Evolutionary conservation across 345 rosid genomes (phyloP).

Genomic region (Eutrema heterophyllum): DNA sequence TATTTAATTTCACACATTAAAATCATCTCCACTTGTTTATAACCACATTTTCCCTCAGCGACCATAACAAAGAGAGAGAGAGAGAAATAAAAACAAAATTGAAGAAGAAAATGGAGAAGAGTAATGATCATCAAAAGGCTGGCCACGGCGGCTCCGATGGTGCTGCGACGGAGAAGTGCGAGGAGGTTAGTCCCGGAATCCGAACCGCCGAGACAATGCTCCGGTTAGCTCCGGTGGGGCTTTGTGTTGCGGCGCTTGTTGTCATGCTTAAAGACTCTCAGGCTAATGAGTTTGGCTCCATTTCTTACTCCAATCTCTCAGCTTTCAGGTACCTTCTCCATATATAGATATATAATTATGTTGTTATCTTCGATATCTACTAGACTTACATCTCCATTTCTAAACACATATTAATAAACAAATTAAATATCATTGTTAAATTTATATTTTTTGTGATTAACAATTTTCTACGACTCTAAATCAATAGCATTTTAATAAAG

Average conservation of each 20-base stretch:
- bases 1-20: conserved; percentile 18
- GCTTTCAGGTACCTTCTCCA: conserved; percentile 21
- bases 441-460: too few species aligned
- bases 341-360: neutral
- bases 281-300: conserved; percentile 28
- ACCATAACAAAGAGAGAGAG: neutral
- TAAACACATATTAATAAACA: too few species aligned
- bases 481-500: too few species aligned
- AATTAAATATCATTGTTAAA: too few species aligned
- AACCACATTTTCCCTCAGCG: conserved; percentile 14
- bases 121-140: conserved; percentile 18
- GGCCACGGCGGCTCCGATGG: conserved; percentile 4
- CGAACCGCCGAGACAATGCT: conserved; percentile 33
- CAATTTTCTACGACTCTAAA: too few species aligned
- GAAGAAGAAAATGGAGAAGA: conserved; percentile 26
- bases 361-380: neutral
- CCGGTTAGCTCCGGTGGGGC: conserved; percentile 36
- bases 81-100: neutral
- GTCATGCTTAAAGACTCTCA: conserved; percentile 30
- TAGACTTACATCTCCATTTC: neutral
- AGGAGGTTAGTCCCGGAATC: conserved; percentile 19
- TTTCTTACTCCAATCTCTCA: conserved; percentile 27
- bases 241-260: conserved; percentile 36
- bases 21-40: conserved; percentile 13
- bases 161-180: conserved; percentile 13